These are phyloP conservation scores for Apophysomyces ossiformis DNA, from an alignment of 371 early-diverging fungal species.

Conservation along the genomic window DNA sequence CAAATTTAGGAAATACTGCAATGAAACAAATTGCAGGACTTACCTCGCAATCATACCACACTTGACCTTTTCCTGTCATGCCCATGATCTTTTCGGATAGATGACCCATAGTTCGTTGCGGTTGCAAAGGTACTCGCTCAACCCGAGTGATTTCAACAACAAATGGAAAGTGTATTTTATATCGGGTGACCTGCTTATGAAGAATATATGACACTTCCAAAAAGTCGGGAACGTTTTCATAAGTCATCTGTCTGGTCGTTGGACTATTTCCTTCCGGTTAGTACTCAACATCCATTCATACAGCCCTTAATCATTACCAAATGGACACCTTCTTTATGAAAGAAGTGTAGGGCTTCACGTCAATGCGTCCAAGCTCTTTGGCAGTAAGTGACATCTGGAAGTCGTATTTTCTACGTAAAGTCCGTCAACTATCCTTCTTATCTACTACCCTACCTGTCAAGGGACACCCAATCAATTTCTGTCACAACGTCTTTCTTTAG, in stretches of 20 bases:
- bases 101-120: constrained; percentile 20
- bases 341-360: constrained; percentile 51
- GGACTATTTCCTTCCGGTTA: constrained; percentile 24
- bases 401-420: constrained; percentile 38
- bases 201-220: constrained; percentile 40
- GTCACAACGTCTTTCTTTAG: constrained; percentile 25
- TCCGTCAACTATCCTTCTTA: background rate
- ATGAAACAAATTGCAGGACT: background rate
- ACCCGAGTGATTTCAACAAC: constrained; percentile 43
- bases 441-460: constrained; percentile 42
- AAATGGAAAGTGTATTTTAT: constrained; percentile 41
- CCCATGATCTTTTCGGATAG: constrained; percentile 37
- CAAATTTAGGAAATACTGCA: background rate
- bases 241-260: constrained; percentile 35
- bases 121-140: constrained; percentile 34
- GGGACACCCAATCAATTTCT: constrained; percentile 45
- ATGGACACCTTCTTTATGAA: constrained; percentile 51
- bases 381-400: constrained; percentile 40
- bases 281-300: too few relatives aligned
- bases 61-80: constrained; percentile 33
- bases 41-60: constrained; percentile 47
- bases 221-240: constrained; percentile 46
- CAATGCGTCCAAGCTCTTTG: constrained; percentile 29
- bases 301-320: constrained; percentile 28
- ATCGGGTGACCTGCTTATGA: constrained; percentile 33